These are phyloP conservation scores for Fraxinus sp. DNA, from an alignment of 305 asterid genomes.

Conservation along the genomic window DNA sequence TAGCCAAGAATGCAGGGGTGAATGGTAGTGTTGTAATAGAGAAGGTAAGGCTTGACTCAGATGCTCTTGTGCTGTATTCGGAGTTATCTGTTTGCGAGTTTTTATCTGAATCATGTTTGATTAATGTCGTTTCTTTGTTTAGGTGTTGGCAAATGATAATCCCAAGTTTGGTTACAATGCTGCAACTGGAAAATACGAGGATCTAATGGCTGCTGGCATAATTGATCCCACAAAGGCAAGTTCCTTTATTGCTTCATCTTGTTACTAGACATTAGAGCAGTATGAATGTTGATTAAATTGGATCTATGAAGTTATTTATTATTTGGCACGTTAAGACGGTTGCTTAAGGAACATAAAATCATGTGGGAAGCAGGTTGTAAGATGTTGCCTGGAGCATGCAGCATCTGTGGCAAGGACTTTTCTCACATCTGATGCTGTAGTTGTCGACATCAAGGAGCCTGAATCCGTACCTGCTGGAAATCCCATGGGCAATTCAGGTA, in stretches of 20 bases:
- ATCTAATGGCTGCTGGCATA: slow-evolving; percentile 90
- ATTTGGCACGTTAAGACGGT: neutral
- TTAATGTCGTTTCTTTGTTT: neutral
- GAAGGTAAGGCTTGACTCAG: slow-evolving; percentile 42
- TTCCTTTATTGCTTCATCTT: neutral
- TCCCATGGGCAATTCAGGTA: slow-evolving; percentile 53
- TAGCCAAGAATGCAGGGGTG: slow-evolving; percentile 74
- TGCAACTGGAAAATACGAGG: slow-evolving; percentile 84
- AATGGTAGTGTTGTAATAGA: slow-evolving; percentile 71
- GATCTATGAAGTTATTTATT: neutral
- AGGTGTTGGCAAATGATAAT: slow-evolving; percentile 80
- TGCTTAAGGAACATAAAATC: neutral
- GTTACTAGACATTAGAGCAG: neutral
- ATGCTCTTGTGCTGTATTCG: neutral
- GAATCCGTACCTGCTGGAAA: slow-evolving; percentile 35
- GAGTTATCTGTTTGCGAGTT: neutral
- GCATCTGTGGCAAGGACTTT: slow-evolving; percentile 50
- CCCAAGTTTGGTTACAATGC: slow-evolving; percentile 84
- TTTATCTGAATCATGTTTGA: neutral
- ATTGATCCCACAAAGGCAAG: slow-evolving; percentile 87
- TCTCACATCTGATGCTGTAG: slow-evolving; percentile 49
- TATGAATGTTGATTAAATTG: neutral
- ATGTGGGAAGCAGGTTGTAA: slow-evolving; percentile 36
- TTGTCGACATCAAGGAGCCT: slow-evolving; percentile 43
- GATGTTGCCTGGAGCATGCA: slow-evolving; percentile 55